These are phyloP conservation scores for Lepidium africanum DNA, from an alignment of 345 rosid genomes.

Conservation along the genomic window DNA sequence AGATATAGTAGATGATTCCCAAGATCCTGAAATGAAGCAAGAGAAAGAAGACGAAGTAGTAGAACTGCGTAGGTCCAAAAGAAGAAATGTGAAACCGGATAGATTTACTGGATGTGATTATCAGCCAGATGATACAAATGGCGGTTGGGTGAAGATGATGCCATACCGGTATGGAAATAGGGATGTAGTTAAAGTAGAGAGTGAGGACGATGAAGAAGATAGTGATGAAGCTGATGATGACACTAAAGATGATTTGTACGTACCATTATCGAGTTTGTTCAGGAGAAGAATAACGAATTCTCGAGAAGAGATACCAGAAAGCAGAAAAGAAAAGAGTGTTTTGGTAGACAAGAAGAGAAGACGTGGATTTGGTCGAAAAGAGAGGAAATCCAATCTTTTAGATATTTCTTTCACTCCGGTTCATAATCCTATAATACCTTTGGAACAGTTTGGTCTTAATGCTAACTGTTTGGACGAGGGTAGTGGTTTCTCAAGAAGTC, in stretches of 20 bases:
- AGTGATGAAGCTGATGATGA: not conserved
- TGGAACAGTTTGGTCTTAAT: conserved; percentile 31
- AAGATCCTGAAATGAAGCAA: conserved; percentile 14
- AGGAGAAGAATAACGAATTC: not conserved
- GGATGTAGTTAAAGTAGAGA: conserved; percentile 3
- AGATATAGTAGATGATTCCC: conserved; percentile 19
- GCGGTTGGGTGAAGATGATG: conserved; percentile 22
- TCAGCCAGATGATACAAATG: conserved; percentile 1
- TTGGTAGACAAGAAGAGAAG: conserved; percentile 12
- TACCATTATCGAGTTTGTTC: conserved; percentile 46
- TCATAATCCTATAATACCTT: conserved; percentile 22
- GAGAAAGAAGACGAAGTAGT: conserved; percentile 33
- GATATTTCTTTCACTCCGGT: conserved; percentile 47
- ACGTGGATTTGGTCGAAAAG: conserved; percentile 13
- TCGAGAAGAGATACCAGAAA: not conserved
- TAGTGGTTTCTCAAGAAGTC: conserved; percentile 9
- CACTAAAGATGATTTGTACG: conserved; percentile 22
- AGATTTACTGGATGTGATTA: conserved; percentile 11
- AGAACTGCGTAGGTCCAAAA: conserved; percentile 43
- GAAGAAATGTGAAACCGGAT: conserved; percentile 21
- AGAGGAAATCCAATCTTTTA: conserved; percentile 29
- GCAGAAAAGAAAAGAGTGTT: not conserved
- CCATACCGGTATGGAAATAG: conserved; percentile 5
- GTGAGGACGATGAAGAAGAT: conserved; percentile 27
- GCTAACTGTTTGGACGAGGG: not conserved